phyloP scores from a whole-genome alignment of 2,329 filamentous ascomycete genomes.

The Huntiella moniliformis region DNA sequence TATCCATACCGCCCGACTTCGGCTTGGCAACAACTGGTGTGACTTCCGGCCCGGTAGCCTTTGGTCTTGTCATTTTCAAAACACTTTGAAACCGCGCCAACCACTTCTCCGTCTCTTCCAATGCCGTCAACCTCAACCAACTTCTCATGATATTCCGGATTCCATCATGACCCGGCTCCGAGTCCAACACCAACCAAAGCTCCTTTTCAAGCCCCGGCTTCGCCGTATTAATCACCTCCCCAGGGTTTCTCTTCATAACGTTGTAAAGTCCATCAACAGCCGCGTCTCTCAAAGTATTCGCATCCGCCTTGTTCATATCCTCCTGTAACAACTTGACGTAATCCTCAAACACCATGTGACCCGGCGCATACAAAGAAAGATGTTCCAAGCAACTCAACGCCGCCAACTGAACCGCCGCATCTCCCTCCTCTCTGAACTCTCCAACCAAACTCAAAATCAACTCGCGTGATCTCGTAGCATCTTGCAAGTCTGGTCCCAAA shows the following conservation, averaged over 20 bases:
- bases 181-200: constrained; percentile 77
- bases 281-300: constrained; percentile 52
- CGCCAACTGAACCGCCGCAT: constrained; percentile 51
- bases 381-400: constrained; percentile 76
- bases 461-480: constrained; percentile 77
- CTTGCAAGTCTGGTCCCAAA: constrained; percentile 83
- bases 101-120: constrained; percentile 67
- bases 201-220: constrained; percentile 70
- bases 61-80: constrained; percentile 55
- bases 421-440: constrained; percentile 62
- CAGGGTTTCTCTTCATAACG: constrained; percentile 80
- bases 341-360: constrained; percentile 61
- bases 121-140: constrained; percentile 81
- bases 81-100: constrained; percentile 74
- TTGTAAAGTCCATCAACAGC: constrained; percentile 82
- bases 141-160: constrained; percentile 78
- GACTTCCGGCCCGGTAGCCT: not conserved
- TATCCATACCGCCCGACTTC: constrained; percentile 40
- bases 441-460: constrained; percentile 73
- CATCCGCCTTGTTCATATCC: constrained; percentile 47
- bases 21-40: constrained; percentile 13
- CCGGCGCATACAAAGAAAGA: constrained; percentile 76
- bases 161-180: constrained; percentile 53
- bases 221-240: constrained; percentile 61
- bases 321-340: constrained; percentile 72